Evolutionary conservation across 2,329 filamentous ascomycete species (phyloP), one percentile per base, ranked within the genome.

Genomic region (Pezicula carpinea): DNA sequence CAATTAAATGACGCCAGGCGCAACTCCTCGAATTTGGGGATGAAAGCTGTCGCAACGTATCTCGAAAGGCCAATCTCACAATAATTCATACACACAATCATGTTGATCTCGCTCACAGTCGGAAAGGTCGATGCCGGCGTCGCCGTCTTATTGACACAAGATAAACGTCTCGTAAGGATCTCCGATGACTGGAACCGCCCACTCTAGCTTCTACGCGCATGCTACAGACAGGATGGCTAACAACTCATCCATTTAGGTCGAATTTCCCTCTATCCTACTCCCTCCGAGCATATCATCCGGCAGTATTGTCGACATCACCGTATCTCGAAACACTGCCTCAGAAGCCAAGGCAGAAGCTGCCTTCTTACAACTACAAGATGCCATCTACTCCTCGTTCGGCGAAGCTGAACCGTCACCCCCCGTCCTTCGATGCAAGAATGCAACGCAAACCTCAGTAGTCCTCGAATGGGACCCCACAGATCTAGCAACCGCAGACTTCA

Each of bases 91-190:
- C 38, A 39, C 19, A 43, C 44, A 44, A 59, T 48, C n/a, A 97
- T 99, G 93, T 79, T 97, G 64, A 89, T 99, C 71, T 97, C 93
- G 57, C 79, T 99, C 66, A 97, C 92, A 43, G 93, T 99, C 70
- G 93, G 93, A 76, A 99, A 99, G 75, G 93, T 99, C 71, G 93
- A 99, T 71, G 93, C 93, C 62, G 93, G 93, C 70, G 92, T 99
- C 65, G 95, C 93, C 42, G 93, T 99, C 53, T 84, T 99, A 46
- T 75, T 99, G 64, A 99, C 93, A 40, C 87, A 95, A 65, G 93
- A 99, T 70, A 97, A 97, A 71, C 85, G 93, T 65, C 79, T 99
- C 61, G 92, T 96, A 81, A 63, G 84, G 43, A 47, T 43, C 35
- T 15, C 42, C 35, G 39, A 17, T 15, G 10, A 31, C 31, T 39